A percentile compares a stretch with the other conserved stretches of the same genome.
Conservation (phyloP, 2,329 filamentous ascomycete genomes). For the Sporothrix luriei region DNA sequence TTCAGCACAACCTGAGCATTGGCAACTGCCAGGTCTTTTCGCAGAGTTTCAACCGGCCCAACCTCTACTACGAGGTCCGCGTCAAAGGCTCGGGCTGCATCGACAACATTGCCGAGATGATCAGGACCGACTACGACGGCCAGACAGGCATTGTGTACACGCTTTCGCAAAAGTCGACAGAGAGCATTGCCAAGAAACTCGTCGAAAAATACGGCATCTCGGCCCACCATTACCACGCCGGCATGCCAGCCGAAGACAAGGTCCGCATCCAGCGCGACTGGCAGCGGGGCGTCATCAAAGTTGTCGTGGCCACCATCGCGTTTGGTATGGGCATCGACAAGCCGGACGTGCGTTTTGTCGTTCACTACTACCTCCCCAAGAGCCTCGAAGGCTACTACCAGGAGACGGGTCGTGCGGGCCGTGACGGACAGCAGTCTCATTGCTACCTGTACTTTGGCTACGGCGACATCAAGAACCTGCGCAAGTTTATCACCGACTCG, state of each 20-base stretch:
- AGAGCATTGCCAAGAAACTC: constrained; percentile 74
- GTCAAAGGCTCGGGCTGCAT: constrained; percentile 65
- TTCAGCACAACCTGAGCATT: constrained; percentile 89
- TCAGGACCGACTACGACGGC: constrained; percentile 67
- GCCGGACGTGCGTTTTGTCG: constrained; percentile 91
- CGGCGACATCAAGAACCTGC: constrained; percentile 71
- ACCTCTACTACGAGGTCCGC: constrained; percentile 84
- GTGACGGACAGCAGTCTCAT: constrained; percentile 82
- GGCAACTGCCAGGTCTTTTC: constrained; percentile 74
- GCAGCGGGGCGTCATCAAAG: constrained; percentile 77
- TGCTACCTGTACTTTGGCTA: constrained; percentile 92
- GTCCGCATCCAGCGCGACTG: constrained; percentile 73
- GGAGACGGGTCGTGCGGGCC: constrained; percentile 90
- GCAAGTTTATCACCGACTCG: constrained; percentile 79
- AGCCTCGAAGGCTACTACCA: constrained; percentile 98
- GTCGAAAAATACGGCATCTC: constrained; percentile 63
- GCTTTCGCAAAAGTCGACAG: constrained; percentile 79
- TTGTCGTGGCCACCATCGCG: constrained; percentile 96
- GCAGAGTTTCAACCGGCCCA: constrained; percentile 96
- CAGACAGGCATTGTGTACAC: constrained; percentile 94
- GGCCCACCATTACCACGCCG: constrained; percentile 85
- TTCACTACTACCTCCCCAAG: constrained; percentile 90
- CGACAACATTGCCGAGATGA: constrained; percentile 62
- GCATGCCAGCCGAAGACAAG: constrained; percentile 69
- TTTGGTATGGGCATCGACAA: constrained; percentile 99